Evolutionary conservation across 148 eudicot genomes (phyloP).

Genomic region (Camellia granthamiana): DNA sequence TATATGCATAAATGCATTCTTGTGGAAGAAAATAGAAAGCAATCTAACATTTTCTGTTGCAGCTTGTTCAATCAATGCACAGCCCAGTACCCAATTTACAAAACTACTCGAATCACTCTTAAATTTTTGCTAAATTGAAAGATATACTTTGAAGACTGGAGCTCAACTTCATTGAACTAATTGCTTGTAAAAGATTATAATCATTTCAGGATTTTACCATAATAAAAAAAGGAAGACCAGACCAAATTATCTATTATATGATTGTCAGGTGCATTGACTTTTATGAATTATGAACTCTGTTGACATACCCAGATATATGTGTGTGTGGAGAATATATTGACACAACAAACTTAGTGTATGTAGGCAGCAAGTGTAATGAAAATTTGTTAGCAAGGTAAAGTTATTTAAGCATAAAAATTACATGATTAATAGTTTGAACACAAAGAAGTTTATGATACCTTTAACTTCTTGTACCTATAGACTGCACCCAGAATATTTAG

Average conservation of each 20-base stretch:
- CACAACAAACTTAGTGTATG: not conserved
- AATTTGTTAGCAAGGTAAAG: not conserved
- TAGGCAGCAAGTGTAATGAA: not conserved
- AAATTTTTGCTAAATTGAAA: not conserved
- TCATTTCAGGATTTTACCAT: conserved; percentile 1
- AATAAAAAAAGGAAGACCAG: not conserved
- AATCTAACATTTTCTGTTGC: no score
- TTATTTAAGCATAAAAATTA: conserved; percentile 13
- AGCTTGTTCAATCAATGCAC: no score
- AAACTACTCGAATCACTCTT: not conserved
- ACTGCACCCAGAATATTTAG: conserved; percentile 82
- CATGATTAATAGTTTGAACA: not conserved
- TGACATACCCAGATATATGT: not conserved
- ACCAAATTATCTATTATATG: not conserved
- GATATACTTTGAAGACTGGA: not conserved
- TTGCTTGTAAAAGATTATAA: not conserved
- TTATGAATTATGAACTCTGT: not conserved
- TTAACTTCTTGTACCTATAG: conserved; percentile 88
- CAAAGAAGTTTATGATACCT: conserved; percentile 48
- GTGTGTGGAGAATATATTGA: not conserved
- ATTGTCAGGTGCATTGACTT: not conserved
- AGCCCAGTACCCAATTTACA: no score
- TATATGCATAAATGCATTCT: no score
- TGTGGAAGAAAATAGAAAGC: no score
- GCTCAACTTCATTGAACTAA: not conserved